Conservation (phyloP, 2,329 filamentous ascomycete genomes). For the Penicillium sp. region DNA sequence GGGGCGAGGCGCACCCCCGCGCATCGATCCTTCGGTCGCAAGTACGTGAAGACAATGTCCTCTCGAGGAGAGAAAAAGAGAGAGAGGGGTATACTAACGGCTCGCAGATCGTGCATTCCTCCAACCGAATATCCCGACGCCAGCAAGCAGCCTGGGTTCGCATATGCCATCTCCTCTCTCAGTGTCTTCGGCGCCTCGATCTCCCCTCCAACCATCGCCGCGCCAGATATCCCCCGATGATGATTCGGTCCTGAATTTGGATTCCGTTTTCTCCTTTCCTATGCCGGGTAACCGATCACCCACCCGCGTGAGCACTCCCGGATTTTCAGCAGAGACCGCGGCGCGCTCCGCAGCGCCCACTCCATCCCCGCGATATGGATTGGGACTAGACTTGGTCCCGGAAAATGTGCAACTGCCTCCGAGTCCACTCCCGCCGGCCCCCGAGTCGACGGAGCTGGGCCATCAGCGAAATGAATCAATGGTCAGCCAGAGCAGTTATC, state of each 20-base stretch:
- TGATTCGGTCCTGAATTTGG: conserved; percentile 52
- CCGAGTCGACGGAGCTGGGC: conserved; percentile 11
- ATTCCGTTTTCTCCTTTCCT: conserved; percentile 61
- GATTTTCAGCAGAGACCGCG: conserved; percentile 26
- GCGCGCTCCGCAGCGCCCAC: conserved; percentile 25
- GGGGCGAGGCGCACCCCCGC: conserved; percentile 55
- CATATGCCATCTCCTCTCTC: conserved; percentile 68
- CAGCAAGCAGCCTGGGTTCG: conserved; percentile 65
- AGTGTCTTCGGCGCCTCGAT: conserved; percentile 53
- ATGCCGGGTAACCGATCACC: conserved; percentile 40
- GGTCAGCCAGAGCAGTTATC: conserved; percentile 45
- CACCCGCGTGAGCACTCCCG: conserved; percentile 23
- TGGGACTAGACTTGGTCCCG: conserved; percentile 16
- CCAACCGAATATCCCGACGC: conserved; percentile 64
- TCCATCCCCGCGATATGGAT: conserved; percentile 20
- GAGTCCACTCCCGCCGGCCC: conserved; percentile 24
- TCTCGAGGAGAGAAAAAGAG: background rate
- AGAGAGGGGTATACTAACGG: conserved; percentile 11
- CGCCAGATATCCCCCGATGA: conserved; percentile 45
- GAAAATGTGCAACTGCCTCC: conserved; percentile 26
- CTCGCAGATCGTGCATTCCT: conserved; percentile 45
- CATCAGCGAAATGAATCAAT: conserved; percentile 31
- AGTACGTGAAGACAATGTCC: conserved; percentile 51
- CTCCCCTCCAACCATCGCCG: conserved; percentile 42
- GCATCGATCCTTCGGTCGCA: conserved; percentile 61